Evolutionary conservation across 805 yeast genomes (phyloP), one percentile per base, ranked within the genome.

Genomic region (Saturnispora besseyi): DNA sequence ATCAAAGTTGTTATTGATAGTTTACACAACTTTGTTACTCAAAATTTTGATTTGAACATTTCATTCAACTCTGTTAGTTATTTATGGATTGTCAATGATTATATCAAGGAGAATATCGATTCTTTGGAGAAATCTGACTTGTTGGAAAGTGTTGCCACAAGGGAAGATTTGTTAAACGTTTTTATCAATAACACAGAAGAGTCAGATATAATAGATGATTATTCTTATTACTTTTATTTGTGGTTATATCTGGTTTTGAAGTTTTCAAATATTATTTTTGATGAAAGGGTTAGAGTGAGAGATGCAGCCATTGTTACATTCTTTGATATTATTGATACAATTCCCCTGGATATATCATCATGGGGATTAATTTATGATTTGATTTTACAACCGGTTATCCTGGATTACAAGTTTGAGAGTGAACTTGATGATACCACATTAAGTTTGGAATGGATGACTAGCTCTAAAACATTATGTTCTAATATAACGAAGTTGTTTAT

Each of bases 291-390:
- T 1, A 95, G 89, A 57, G 96, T 91, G 0, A 75, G 95, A 53
- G 89, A 88, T 58, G 96, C 96, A 2, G 82, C 96, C 0, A 76
- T 88, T 13, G 95, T 89, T 61, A 91, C 96, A 0, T 81, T 90
- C 55, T 87, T 88, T 66, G 78, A 90, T 55, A 82, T 91, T 29
- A 72, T 86, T 52, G 87, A 85, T 47, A 77, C 90, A 3, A 87
- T 84, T 62, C 84, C 87, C 0, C 59, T 64, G 10, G 68, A 70
- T 41, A 68, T 81, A 18, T 75, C 80, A 0, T 69, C 78, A 2
- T 89, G 96, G 96, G 66, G 73, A 28, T 63, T 81, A n/a, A 76
- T 90, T 3, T 82, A 80, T 58, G 62, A 68, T 30, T 73, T 83
- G 34, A 87, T 87, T 1, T 71, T 90, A 7, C 73, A 76, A 0